Conservation (phyloP, 1,139 yeast genomes). For the Magnusiomyces fungicola region DNA sequence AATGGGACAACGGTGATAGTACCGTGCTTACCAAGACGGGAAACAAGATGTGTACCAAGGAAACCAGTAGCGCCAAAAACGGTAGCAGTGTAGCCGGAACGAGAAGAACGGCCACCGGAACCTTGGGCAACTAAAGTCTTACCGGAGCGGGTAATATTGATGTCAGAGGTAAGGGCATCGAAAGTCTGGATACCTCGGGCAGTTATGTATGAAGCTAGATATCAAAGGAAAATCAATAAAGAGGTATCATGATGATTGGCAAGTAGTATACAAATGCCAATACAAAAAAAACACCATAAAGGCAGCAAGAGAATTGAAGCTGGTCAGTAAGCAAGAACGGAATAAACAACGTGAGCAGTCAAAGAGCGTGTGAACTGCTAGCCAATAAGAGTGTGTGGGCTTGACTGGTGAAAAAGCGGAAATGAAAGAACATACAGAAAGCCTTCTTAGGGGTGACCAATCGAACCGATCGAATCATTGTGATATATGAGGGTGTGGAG, state of each 20-base stretch:
- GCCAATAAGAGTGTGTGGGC: not conserved
- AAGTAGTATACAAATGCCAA: too few species aligned
- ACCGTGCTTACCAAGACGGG: conserved; percentile 77
- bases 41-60: conserved; percentile 63
- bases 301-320: too few species aligned
- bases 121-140: conserved; percentile 66
- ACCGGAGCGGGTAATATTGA: conserved; percentile 70
- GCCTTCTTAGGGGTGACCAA: conserved; percentile 13
- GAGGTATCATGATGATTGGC: too few species aligned
- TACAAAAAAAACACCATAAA: too few species aligned
- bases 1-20: conserved; percentile 69
- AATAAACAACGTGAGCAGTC: too few species aligned
- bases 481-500: not conserved
- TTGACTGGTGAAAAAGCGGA: not conserved
- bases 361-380: not conserved
- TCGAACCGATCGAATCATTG: conserved; percentile 15
- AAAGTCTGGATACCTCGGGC: conserved; percentile 31
- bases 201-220: conserved; percentile 7
- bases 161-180: conserved; percentile 44
- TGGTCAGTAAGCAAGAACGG: too few species aligned
- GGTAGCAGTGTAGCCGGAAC: conserved; percentile 88
- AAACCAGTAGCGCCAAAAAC: conserved; percentile 82
- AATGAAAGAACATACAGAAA: conserved; percentile 8
- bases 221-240: not conserved
- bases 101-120: conserved; percentile 71